Evolutionary conservation across 352 stramenopile species (phyloP).

Genomic region (Plasmopara halstedii): DNA sequence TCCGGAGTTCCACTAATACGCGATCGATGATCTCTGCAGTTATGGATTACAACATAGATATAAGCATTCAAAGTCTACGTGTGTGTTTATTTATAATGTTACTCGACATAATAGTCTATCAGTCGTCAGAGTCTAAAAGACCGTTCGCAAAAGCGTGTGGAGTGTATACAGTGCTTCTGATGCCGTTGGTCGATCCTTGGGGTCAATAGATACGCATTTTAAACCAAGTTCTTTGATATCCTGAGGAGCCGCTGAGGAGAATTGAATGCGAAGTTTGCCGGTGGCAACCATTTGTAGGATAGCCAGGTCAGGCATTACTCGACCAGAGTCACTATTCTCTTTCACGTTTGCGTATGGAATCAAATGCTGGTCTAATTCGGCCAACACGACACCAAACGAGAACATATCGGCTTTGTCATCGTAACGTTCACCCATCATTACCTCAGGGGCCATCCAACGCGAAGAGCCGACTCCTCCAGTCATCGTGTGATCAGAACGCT

Average conservation of each 20-base stretch:
- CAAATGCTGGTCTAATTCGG: slow-evolving; percentile 27
- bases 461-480: slow-evolving; percentile 31
- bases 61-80: no score
- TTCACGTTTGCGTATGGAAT: slow-evolving; percentile 27
- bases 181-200: slow-evolving; percentile 25
- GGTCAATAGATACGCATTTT: slow-evolving; percentile 32
- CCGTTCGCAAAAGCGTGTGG: slow-evolving; percentile 23
- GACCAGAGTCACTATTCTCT: slow-evolving; percentile 14
- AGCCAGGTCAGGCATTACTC: slow-evolving; percentile 22
- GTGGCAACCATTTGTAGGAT: slow-evolving; percentile 44
- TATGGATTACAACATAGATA: no score
- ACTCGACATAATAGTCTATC: background rate
- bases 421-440: slow-evolving; percentile 37
- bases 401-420: slow-evolving; percentile 43
- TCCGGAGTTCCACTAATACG: no score
- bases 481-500: slow-evolving; percentile 26
- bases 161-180: slow-evolving; percentile 36
- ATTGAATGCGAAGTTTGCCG: slow-evolving; percentile 28
- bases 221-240: slow-evolving; percentile 24
- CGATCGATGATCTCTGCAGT: no score
- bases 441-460: slow-evolving; percentile 37
- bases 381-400: slow-evolving; percentile 36
- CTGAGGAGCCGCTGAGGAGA: slow-evolving; percentile 17
- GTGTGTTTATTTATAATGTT: background rate
- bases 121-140: slow-evolving; percentile 10